phyloP scores from a whole-genome alignment of 306 rosid species.

The Fragaria vesca region DNA sequence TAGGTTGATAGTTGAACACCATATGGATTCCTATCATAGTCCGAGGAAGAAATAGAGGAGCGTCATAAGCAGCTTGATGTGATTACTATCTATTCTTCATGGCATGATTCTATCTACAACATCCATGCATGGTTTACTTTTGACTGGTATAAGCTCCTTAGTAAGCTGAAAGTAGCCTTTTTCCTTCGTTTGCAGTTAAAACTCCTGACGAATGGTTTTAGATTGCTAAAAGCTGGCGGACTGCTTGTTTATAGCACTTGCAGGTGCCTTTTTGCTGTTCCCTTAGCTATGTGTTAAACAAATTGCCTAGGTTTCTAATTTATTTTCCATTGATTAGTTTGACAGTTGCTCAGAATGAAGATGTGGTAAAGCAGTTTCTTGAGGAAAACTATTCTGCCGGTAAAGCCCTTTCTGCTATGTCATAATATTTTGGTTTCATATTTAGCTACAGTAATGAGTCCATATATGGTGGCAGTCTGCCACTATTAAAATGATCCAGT shows the following conservation, averaged over 20 bases:
- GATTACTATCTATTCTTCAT: background rate
- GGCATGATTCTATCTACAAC: background rate
- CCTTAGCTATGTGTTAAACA: background rate
- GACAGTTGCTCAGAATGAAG: constrained; percentile 85
- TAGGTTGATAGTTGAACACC: background rate
- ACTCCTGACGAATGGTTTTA: constrained; percentile 83
- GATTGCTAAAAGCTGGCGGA: constrained; percentile 76
- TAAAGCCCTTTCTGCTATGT: constrained; percentile 33
- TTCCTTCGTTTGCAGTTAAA: constrained; percentile 54
- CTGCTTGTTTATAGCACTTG: constrained; percentile 91
- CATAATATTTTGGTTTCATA: background rate
- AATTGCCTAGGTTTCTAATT: constrained; percentile 8
- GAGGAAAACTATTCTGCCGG: constrained; percentile 69
- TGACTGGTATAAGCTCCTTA: background rate
- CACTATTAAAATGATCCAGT: background rate
- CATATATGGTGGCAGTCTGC: background rate
- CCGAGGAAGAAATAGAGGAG: background rate
- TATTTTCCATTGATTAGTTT: constrained; percentile 46
- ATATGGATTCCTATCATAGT: background rate
- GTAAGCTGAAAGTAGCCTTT: background rate
- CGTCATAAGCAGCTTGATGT: background rate
- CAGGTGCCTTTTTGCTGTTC: constrained; percentile 54
- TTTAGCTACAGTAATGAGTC: background rate
- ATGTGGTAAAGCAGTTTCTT: constrained; percentile 78
- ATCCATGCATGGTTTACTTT: background rate